phyloP scores from a whole-genome alignment of 2,329 filamentous ascomycete genomes.

The Hyphodiscus sp. region DNA sequence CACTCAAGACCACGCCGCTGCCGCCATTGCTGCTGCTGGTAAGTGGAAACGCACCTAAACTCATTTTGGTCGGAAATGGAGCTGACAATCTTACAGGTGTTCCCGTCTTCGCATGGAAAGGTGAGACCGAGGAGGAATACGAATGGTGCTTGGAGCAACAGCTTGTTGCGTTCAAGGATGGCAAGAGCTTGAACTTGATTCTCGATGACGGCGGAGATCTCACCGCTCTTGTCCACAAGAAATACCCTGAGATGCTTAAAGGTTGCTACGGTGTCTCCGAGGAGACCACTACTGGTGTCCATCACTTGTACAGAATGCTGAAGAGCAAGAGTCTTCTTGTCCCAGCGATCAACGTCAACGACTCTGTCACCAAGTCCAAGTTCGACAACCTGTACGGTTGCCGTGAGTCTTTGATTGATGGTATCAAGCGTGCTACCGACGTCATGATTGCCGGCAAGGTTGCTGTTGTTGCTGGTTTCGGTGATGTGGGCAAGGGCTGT shows the following conservation, averaged over 20 bases:
- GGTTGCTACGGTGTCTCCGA: constrained; percentile 98
- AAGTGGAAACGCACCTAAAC: not conserved
- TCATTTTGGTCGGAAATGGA: not conserved
- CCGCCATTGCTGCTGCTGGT: constrained; percentile 76
- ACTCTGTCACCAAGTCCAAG: constrained; percentile 99
- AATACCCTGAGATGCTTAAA: constrained; percentile 98
- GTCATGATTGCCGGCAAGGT: constrained; percentile 99
- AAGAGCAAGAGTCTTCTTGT: constrained; percentile 86
- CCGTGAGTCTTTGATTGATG: constrained; percentile 96
- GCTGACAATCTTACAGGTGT: constrained; percentile 48
- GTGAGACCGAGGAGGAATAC: constrained; percentile 98
- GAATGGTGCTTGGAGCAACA: constrained; percentile 99
- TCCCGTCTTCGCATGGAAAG: constrained; percentile 73
- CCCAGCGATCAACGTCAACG: constrained; percentile 98
- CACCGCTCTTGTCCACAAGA: constrained; percentile 90
- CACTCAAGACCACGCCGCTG: constrained; percentile 91
- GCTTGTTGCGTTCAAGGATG: constrained; percentile 92
- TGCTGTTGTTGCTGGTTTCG: constrained; percentile 93
- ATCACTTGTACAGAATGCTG: constrained; percentile 98
- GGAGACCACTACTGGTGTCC: constrained; percentile 99
- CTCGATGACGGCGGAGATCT: constrained; percentile 98
- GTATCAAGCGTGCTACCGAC: constrained; percentile 99
- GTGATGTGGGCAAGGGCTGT: constrained; percentile 99
- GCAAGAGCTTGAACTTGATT: constrained; percentile 95
- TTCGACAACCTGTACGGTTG: constrained; percentile 99